phyloP scores from a whole-genome alignment of 805 yeast genomes.

The Clavispora asparagi region DNA sequence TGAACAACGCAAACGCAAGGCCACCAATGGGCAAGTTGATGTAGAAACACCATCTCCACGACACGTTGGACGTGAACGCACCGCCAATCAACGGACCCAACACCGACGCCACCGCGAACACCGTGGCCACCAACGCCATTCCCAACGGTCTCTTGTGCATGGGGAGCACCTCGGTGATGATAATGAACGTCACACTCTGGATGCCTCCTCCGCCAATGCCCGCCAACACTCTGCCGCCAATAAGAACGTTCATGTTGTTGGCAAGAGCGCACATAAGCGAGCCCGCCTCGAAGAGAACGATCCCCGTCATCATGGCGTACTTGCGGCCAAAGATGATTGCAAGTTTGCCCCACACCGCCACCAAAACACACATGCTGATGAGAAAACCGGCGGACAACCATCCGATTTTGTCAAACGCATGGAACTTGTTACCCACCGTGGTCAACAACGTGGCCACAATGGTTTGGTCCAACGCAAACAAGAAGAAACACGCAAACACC shows the following conservation, averaged over 20 bases:
- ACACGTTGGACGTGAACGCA: slow-evolving; percentile 19
- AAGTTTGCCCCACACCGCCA: slow-evolving; percentile 33
- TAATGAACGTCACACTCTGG: slow-evolving; percentile 23
- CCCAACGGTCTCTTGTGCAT: slow-evolving; percentile 23
- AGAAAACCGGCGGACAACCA: slow-evolving; percentile 37
- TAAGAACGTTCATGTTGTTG: slow-evolving; percentile 30
- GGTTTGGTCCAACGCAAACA: slow-evolving; percentile 36
- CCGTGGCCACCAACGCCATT: slow-evolving; percentile 16
- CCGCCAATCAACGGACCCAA: slow-evolving; percentile 24
- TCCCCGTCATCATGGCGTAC: slow-evolving; percentile 19
- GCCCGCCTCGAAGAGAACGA: slow-evolving; percentile 27
- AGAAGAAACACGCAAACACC: slow-evolving; percentile 25
- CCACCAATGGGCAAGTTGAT: slow-evolving; percentile 23
- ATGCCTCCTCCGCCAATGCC: slow-evolving; percentile 37
- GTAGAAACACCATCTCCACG: slow-evolving; percentile 27
- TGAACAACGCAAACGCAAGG: slow-evolving; percentile 14
- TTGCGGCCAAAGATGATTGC: slow-evolving; percentile 36
- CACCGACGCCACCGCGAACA: slow-evolving; percentile 20
- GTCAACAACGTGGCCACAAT: slow-evolving; percentile 32
- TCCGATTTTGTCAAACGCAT: slow-evolving; percentile 29
- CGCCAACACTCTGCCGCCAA: slow-evolving; percentile 36
- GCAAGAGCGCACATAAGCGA: slow-evolving; percentile 37
- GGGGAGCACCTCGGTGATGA: slow-evolving; percentile 27
- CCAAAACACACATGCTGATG: slow-evolving; percentile 28
- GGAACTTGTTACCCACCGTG: slow-evolving; percentile 31